Conservation (phyloP, 257 asterid species). For the Coffea eugenioides region DNA sequence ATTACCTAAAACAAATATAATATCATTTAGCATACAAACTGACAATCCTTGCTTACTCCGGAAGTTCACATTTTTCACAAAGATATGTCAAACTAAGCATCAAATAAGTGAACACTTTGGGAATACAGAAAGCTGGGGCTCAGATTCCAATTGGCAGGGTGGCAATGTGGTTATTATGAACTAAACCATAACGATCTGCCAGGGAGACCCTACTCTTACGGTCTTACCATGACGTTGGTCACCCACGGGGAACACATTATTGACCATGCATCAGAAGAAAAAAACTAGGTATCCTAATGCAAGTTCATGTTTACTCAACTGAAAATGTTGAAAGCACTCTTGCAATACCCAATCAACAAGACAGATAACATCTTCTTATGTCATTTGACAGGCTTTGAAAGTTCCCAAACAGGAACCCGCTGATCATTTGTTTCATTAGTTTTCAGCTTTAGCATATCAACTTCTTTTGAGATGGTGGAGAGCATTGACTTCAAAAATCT, state of each 20-base stretch:
- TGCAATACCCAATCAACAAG: neutral
- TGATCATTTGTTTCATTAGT: neutral
- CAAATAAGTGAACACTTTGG: neutral
- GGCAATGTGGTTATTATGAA: neutral
- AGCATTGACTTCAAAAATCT: neutral
- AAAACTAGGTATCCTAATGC: neutral
- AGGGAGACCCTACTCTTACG: neutral
- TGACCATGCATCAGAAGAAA: neutral
- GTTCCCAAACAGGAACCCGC: neutral
- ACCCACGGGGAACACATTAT: neutral
- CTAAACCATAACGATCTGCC: neutral
- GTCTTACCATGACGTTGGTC: neutral
- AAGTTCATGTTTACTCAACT: neutral
- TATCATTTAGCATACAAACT: neutral
- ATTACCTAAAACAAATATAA: constrained; percentile 22
- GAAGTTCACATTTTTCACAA: neutral
- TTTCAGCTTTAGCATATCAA: too few species aligned
- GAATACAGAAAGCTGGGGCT: neutral
- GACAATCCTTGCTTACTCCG: neutral
- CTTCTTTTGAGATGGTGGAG: too few species aligned
- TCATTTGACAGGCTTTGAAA: neutral
- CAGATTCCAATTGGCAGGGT: neutral
- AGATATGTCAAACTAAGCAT: neutral
- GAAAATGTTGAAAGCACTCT: too few species aligned
- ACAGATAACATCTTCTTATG: neutral